Evolutionary conservation across 805 yeast species (phyloP).

Genomic region (Hanseniaspora thailandica): DNA sequence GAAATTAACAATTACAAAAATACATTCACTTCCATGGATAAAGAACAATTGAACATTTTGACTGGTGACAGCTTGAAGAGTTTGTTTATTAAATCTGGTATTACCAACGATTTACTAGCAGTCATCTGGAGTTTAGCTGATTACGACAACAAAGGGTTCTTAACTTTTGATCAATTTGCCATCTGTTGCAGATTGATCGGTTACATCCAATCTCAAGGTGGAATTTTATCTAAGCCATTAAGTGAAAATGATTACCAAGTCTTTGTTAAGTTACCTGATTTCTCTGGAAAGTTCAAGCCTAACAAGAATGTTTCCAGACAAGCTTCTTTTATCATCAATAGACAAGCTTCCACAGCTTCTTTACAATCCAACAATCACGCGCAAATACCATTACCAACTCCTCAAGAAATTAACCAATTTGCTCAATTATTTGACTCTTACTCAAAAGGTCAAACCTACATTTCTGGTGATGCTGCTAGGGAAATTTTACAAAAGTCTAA

Average conservation of each 20-base stretch:
- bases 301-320: constrained; percentile 35
- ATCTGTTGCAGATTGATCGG: constrained; percentile 83
- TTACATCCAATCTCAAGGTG: constrained; percentile 57
- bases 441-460: constrained; percentile 34
- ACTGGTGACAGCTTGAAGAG: constrained; percentile 81
- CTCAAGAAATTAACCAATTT: constrained; percentile 51
- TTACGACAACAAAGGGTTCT: constrained; percentile 70
- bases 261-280: constrained; percentile 28
- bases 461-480: constrained; percentile 71
- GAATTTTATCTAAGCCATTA: constrained; percentile 34
- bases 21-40: constrained; percentile 68
- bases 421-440: constrained; percentile 64
- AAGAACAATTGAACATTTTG: constrained; percentile 64
- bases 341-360: constrained; percentile 14
- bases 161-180: constrained; percentile 69
- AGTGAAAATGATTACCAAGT: constrained; percentile 32
- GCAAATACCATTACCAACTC: constrained; percentile 40
- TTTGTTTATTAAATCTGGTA: constrained; percentile 72
- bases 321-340: constrained; percentile 15
- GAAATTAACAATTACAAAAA: constrained; percentile 67
- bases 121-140: constrained; percentile 96
- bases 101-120: constrained; percentile 66
- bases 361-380: neutral
- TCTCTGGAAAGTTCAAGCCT: constrained; percentile 51
- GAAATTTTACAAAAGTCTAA: constrained; percentile 82